These are phyloP conservation scores for Corynespora cassiicola DNA, from an alignment of 2,329 filamentous ascomycete species.

Conservation along the genomic window DNA sequence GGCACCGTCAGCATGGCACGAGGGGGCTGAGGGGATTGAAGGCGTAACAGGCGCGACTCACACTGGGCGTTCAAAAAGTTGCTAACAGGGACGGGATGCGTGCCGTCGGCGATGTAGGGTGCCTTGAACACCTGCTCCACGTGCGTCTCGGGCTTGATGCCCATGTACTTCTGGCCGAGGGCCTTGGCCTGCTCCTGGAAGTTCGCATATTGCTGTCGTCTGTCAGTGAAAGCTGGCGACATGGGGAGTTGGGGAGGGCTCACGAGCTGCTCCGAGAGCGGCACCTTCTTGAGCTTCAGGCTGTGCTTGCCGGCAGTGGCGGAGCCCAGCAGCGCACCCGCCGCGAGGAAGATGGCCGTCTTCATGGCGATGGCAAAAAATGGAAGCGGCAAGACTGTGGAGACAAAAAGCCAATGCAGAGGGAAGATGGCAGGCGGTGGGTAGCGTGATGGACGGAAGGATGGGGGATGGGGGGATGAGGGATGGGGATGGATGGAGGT, in stretches of 20 bases:
- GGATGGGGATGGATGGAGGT: no score
- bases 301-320: constrained; percentile 89
- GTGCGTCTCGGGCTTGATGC: constrained; percentile 72
- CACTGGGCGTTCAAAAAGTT: constrained; percentile 99
- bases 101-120: constrained; percentile 68
- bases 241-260: no score
- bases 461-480: constrained; percentile 1
- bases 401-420: constrained; percentile 13
- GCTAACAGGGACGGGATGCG: constrained; percentile 84
- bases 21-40: background rate
- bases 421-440: constrained; percentile 11
- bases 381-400: constrained; percentile 11
- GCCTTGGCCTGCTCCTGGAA: constrained; percentile 82
- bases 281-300: constrained; percentile 97
- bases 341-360: constrained; percentile 78
- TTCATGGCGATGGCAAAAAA: constrained; percentile 70
- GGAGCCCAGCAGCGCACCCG: constrained; percentile 80
- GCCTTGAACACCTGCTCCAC: constrained; percentile 81
- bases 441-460: constrained; percentile 1
- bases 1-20: constrained; percentile 22
- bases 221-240: no score
- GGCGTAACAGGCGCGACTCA: constrained; percentile 59
- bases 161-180: constrained; percentile 97
- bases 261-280: constrained; percentile 90
- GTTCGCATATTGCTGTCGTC: constrained; percentile 73